Base-by-base conservation (phyloP, 2,329 filamentous ascomycete species). In the Juglanconis sp. region DNA sequence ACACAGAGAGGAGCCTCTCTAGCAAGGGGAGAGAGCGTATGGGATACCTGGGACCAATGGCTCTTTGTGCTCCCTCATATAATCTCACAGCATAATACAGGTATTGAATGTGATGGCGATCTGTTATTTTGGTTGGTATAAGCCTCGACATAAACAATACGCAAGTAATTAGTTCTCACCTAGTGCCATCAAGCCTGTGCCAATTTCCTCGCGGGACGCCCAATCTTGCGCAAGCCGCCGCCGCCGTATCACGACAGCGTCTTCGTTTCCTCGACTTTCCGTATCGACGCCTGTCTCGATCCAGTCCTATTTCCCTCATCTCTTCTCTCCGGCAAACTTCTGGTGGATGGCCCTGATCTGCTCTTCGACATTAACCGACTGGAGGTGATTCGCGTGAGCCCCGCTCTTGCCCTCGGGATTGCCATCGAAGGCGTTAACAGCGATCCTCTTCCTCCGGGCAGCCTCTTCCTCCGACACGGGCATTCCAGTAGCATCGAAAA, bases 401-500 rank as follows among this genome's bases (percentile, higher is more conserved):
- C 78, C 76, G 63, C 70, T 83, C 66, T 86, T 84, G 62, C 79
- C 81, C 57, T 89, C 85, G 24, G 82, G 81, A 65, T 82, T 83
- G 40, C 85, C 88, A 70, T 91, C 89, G 69, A 88, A 88, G 57
- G 84, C 85, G 60, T 78, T 78, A 64, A 68, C 68, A 36, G 90
- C 90, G 15, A 89, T 85, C 69, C 87, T 87, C 79, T 96, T 96
- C 69, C 91, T 82, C 62, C 91, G 81, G 10, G 85, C 86, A 57
- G 86, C 77, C 70, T 91, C 90, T 72, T 96, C 92, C 65, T 91
- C 87, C 4, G 87, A 83, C 38, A 92, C 74, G 1, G 85, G 80
- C 65, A 88, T 81, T 1, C 89, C 89, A 0, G 87, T 88, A 15
- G 85, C 81, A 67, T 97, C 93, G 67, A 96, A 96, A 17, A 97